phyloP scores from a whole-genome alignment of 805 yeast genomes.

The Teunomyces barrocoloradensis region DNA sequence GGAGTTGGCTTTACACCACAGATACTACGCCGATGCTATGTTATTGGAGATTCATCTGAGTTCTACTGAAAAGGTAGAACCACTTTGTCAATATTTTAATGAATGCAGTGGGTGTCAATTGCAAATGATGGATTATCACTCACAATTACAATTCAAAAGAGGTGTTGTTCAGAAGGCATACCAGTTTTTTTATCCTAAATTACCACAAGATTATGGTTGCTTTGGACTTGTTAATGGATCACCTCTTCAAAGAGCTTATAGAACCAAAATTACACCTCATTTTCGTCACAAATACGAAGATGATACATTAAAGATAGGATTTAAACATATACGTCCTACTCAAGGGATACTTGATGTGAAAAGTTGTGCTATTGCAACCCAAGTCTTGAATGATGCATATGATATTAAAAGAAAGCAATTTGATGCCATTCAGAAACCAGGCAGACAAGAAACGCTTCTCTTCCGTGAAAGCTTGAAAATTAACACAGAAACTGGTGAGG shows the following conservation, averaged over 20 bases:
- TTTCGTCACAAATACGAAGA: slow-evolving; percentile 14
- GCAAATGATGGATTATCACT: slow-evolving; percentile 39
- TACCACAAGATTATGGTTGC: slow-evolving; percentile 5
- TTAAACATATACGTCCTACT: slow-evolving; percentile 23
- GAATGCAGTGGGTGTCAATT: slow-evolving; percentile 43
- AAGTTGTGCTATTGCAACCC: slow-evolving; percentile 37
- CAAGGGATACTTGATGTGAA: slow-evolving; percentile 29
- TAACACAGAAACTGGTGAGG: slow-evolving; percentile 30
- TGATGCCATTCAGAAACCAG: slow-evolving; percentile 6
- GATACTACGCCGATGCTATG: slow-evolving; percentile 28
- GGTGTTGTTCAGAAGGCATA: slow-evolving; percentile 32
- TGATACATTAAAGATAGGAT: slow-evolving; percentile 24
- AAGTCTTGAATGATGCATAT: slow-evolving; percentile 25
- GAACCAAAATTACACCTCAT: slow-evolving; percentile 45
- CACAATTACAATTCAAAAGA: slow-evolving; percentile 35
- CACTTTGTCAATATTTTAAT: slow-evolving; percentile 33
- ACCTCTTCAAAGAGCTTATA: slow-evolving; percentile 37
- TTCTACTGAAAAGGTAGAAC: background rate
- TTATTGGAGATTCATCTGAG: slow-evolving; percentile 17
- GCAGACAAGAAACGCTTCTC: slow-evolving; percentile 17
- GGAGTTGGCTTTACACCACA: slow-evolving; percentile 27
- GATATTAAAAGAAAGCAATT: slow-evolving; percentile 12
- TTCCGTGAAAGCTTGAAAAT: slow-evolving; percentile 34
- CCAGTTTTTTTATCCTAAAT: slow-evolving; percentile 29
- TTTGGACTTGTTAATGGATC: slow-evolving; percentile 32